Base-by-base conservation (phyloP, 2,329 filamentous ascomycete genomes). In the Nothophaeocryptopus gaeumannii region DNA sequence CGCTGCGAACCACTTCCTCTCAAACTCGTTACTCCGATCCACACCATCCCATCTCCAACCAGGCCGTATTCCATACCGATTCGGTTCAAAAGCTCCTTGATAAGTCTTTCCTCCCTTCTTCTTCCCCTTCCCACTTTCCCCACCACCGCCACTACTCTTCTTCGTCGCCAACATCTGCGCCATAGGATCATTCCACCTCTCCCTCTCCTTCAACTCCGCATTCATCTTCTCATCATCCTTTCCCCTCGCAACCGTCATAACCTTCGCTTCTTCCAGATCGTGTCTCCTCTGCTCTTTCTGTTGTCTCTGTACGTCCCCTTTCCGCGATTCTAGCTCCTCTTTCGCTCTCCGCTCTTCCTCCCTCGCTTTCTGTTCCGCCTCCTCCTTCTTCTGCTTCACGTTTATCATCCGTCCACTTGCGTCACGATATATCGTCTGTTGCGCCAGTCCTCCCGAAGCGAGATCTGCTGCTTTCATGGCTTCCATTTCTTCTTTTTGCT, bases 31-130 rank as follows among this genome's bases (percentile, higher is more conserved):
- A 14, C 89, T 79, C 58, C 93, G 79, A 75, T 99, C 93, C 13
- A 99, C 93, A 5, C 95, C 93, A 75, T 99, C 93, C 93, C 93
- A 99, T 58, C 89, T 78, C 73, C 95, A 89, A 0, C 93, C 95
- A 0, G 93, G 93, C 53, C 85, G 79, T 54, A 99, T 97, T 1
- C 88, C 89, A 72, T 97, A 97, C 14, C 93, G 80, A 76, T 99
- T 99, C 38, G 93, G 93, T 63, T 88, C 80, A 48, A 86, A 88
- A 0, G 85, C 79, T 0, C 92, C 93, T 53, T 83, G 74, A 67
- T 97, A 99, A 4, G 87, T 67, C 59, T 71, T 73, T 58, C 68
- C 72, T 33, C 65, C 62, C 59, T 74, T 78, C 55, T 60, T 76
- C 73, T 73, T 81, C 61, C 64, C 75, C 3, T 86, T 88, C 58